Evolutionary conservation across 2,329 filamentous ascomycete genomes (phyloP).

Genomic region (Cytospora schulzeri): DNA sequence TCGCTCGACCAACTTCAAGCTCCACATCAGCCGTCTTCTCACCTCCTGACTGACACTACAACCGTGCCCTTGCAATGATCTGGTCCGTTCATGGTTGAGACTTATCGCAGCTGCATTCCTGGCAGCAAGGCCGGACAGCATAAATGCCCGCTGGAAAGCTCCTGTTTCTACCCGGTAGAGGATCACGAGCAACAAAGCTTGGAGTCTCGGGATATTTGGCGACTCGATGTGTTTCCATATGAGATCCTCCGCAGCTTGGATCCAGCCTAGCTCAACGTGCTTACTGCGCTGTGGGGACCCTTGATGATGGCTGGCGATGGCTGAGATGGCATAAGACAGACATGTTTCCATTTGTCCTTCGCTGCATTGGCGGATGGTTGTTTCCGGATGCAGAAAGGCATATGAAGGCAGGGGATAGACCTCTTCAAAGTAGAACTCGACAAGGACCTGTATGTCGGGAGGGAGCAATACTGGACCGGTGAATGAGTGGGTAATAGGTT

Average conservation of each 20-base stretch:
- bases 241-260: constrained; percentile 21
- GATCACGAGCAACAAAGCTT: constrained; percentile 48
- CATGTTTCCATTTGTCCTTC: constrained; percentile 21
- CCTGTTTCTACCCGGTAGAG: constrained; percentile 49
- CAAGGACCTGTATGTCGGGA: constrained; percentile 16
- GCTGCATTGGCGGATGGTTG: constrained; percentile 22
- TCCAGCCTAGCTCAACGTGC: constrained; percentile 17
- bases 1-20: constrained; percentile 46
- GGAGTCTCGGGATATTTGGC: constrained; percentile 33
- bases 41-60: constrained; percentile 46
- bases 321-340: constrained; percentile 21
- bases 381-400: constrained; percentile 25
- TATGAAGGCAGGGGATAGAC: constrained; percentile 26
- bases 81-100: constrained; percentile 46
- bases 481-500: neutral
- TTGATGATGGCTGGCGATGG: constrained; percentile 23
- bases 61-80: constrained; percentile 31
- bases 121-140: constrained; percentile 47
- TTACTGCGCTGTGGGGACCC: constrained; percentile 10
- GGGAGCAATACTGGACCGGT: constrained; percentile 1
- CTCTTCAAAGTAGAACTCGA: constrained; percentile 26
- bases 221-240: constrained; percentile 31
- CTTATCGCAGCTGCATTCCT: constrained; percentile 46
- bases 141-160: constrained; percentile 47
- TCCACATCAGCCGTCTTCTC: constrained; percentile 47